phyloP scores from a whole-genome alignment of 768 basidiomycete species.

The Russula vinacea region DNA sequence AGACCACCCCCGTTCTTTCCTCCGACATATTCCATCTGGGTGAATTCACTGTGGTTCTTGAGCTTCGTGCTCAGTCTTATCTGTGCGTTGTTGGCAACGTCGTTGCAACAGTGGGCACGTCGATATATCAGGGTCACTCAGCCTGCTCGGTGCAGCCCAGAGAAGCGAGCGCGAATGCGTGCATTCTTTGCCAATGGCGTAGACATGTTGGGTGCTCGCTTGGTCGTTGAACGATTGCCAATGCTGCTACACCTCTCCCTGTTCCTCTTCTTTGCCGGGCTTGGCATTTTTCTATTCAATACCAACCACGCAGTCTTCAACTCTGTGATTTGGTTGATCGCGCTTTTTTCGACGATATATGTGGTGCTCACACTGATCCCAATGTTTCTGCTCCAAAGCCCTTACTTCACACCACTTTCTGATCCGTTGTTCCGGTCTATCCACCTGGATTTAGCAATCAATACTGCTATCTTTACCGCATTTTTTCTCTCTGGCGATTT shows the following conservation, averaged over 20 bases:
- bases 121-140: conserved; percentile 6
- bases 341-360: background rate
- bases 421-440: too few relatives aligned
- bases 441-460: too few relatives aligned
- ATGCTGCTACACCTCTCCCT: background rate
- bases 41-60: conserved; percentile 8
- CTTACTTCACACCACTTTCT: conserved; percentile 9
- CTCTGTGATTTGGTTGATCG: background rate
- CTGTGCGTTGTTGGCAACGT: background rate
- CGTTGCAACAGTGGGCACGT: conserved; percentile 4
- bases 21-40: background rate
- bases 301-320: background rate
- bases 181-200: background rate
- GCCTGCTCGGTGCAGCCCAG: background rate
- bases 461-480: too few relatives aligned
- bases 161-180: conserved; percentile 3
- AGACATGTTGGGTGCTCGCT: background rate
- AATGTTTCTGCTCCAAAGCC: background rate
- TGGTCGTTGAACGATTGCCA: background rate
- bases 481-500: too few relatives aligned
- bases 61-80: conserved; percentile 5
- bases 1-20: background rate
- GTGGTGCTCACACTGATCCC: background rate
- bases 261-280: background rate
- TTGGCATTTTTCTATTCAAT: background rate